These are phyloP conservation scores for Oryza coarctata DNA, from an alignment of 176 grass and related monocot species.

Conservation along the genomic window DNA sequence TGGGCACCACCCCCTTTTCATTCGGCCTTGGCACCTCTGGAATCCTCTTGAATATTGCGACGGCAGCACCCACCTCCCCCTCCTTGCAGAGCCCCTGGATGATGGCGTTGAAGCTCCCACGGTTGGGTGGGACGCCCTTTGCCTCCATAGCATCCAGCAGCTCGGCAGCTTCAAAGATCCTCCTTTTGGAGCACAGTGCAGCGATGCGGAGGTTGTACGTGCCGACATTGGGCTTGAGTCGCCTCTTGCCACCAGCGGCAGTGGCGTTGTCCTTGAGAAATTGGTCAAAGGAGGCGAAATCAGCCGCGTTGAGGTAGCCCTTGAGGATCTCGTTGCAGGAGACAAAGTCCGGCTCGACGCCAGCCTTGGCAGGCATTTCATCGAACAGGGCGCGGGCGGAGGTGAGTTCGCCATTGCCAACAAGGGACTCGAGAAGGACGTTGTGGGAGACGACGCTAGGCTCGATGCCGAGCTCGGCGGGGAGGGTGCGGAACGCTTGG, in stretches of 20 bases:
- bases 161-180: constrained; percentile 62
- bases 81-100: constrained; percentile 58
- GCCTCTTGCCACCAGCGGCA: not conserved
- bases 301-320: constrained; percentile 47
- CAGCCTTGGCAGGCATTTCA: constrained; percentile 49
- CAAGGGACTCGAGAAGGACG: constrained; percentile 52
- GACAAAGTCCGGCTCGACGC: constrained; percentile 56
- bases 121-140: constrained; percentile 45
- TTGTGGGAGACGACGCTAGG: constrained; percentile 64
- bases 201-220: constrained; percentile 77
- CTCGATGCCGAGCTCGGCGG: constrained; percentile 42
- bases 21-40: constrained; percentile 40
- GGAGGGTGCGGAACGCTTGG: constrained; percentile 45
- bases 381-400: constrained; percentile 51
- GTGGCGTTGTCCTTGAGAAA: constrained; percentile 49
- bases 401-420: constrained; percentile 3
- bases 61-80: constrained; percentile 52
- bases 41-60: constrained; percentile 60
- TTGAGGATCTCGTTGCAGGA: constrained; percentile 81
- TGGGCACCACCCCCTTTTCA: constrained; percentile 47
- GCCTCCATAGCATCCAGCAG: constrained; percentile 54
- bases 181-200: constrained; percentile 47
- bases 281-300: constrained; percentile 44
- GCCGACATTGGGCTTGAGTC: constrained; percentile 43
- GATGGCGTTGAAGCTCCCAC: constrained; percentile 50